phyloP scores from a whole-genome alignment of 495 filamentous ascomycete species.

The Podospora tetraspora region DNA sequence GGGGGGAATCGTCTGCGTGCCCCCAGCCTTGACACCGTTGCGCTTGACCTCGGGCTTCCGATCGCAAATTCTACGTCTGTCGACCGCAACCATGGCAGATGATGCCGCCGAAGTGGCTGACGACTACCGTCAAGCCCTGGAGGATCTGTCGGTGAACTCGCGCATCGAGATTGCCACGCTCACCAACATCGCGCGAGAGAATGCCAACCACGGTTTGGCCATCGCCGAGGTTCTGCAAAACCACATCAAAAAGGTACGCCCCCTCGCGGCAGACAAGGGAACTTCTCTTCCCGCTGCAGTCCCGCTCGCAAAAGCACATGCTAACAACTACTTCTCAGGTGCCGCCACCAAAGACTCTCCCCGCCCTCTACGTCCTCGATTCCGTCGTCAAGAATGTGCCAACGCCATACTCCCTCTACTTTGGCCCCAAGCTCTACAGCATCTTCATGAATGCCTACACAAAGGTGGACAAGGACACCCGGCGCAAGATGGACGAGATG shows the following conservation, averaged over 20 bases:
- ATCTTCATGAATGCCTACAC: constrained; percentile 96
- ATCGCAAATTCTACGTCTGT: background rate
- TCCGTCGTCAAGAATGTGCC: constrained; percentile 98
- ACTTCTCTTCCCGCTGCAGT: background rate
- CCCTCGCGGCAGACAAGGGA: background rate
- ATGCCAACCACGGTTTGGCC: constrained; percentile 85
- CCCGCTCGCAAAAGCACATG: background rate
- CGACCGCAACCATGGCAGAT: constrained; percentile 53
- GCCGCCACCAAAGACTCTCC: constrained; percentile 77
- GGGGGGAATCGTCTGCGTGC: background rate
- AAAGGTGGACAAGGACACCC: constrained; percentile 71
- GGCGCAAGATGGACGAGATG: constrained; percentile 92
- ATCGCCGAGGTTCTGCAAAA: constrained; percentile 85
- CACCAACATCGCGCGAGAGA: constrained; percentile 93
- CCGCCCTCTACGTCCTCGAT: constrained; percentile 95
- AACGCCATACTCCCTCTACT: constrained; percentile 90
- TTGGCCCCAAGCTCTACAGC: constrained; percentile 82
- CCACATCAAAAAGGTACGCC: constrained; percentile 87
- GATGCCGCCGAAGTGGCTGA: constrained; percentile 85
- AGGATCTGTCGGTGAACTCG: constrained; percentile 83
- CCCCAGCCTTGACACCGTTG: background rate
- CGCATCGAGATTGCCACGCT: constrained; percentile 91
- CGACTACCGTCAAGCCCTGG: constrained; percentile 88
- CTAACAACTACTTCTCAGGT: constrained; percentile 50
- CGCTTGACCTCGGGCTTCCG: background rate